Evolutionary conservation across 2,329 filamentous ascomycete species (phyloP).

Genomic region (Calonectria fujianensis): DNA sequence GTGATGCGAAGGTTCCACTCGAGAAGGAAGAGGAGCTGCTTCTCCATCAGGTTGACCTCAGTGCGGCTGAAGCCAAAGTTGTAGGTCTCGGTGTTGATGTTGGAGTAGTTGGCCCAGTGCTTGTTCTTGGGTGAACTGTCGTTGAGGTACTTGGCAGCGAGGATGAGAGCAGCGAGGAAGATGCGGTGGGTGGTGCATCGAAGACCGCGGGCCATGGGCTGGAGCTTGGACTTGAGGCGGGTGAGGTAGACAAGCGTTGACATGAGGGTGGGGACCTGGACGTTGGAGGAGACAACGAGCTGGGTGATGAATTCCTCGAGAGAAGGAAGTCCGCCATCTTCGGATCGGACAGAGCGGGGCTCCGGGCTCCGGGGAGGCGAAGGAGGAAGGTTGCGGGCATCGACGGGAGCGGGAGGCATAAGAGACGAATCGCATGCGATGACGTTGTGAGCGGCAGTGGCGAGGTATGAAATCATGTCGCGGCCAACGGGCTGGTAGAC

Average conservation of each 20-base stretch:
- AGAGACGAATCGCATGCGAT: slow-evolving; percentile 84
- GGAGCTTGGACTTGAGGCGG: slow-evolving; percentile 88
- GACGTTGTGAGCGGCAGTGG: slow-evolving; percentile 83
- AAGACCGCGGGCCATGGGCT: slow-evolving; percentile 96
- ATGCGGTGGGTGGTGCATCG: slow-evolving; percentile 98
- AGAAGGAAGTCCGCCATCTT: slow-evolving; percentile 80
- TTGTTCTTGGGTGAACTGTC: slow-evolving; percentile 99
- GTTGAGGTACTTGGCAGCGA: slow-evolving; percentile 97
- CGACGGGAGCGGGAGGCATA: slow-evolving; percentile 67
- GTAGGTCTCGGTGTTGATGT: slow-evolving; percentile 78
- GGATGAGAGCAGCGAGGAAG: slow-evolving; percentile 91
- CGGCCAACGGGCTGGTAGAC: slow-evolving; percentile 84
- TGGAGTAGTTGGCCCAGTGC: slow-evolving; percentile 97
- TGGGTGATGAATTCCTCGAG: slow-evolving; percentile 94
- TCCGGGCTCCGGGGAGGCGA: slow-evolving; percentile 72
- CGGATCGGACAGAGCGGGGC: slow-evolving; percentile 67
- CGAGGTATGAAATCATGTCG: slow-evolving; percentile 87
- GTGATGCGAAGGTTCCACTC: slow-evolving; percentile 95
- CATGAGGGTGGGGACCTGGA: slow-evolving; percentile 98
- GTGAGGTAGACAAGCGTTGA: slow-evolving; percentile 95
- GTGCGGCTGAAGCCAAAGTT: slow-evolving; percentile 94
- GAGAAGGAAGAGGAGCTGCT: slow-evolving; percentile 94
- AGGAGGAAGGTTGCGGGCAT: slow-evolving; percentile 62
- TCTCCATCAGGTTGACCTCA: slow-evolving; percentile 99
- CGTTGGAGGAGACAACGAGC: slow-evolving; percentile 93